Evolutionary conservation across 2,329 filamentous ascomycete species (phyloP), one percentile per base, ranked within the genome.

Genomic region (Hirsutella minnesotensis): DNA sequence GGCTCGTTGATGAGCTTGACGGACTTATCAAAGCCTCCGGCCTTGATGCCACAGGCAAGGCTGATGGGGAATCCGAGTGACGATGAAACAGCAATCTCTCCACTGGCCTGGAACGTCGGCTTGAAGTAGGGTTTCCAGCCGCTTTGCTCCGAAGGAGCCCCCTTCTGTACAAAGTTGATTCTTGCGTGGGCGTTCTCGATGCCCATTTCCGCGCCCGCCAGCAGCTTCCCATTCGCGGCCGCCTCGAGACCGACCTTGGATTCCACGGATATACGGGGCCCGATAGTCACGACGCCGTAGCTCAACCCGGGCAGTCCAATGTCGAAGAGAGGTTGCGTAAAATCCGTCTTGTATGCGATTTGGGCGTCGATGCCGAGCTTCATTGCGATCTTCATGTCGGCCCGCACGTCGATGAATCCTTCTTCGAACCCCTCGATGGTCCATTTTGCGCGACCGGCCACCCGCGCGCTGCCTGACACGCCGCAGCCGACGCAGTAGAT

Each of bases 361-460:
- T 52, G 38, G 5, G 58, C 60, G 22, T 59, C 52, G 22, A 63
- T 47, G n/a, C 59, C 60, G 2, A 59, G 39, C 40, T 58, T 55
- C 33, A 60, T 45, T 8, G 44, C 47, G 13, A 59, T 46, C 19
- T 48, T 43, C 22, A 57, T 46, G 41, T 54, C 51, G 30, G 49
- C 45, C 12, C 42, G 41, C 16, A 53, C 42, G 27, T 55, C 51
- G 27, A 59, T 42, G 27, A 49, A 39, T 42, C 51, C 56, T 47
- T 52, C 36, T 16, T 47, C 47, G 44, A 58, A 48, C 38, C 53
- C 54, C 12, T 49, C 51, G 9, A 55, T 22, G 2, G 48, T 50
- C 44, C 50, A 55, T 13, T 50, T 44, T 20, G 53, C 54, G 16
- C 49, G 47, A 34, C 56, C 56, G 1, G 52, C 49, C 22, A 59